These are phyloP conservation scores for Suillus ampliporus DNA, from an alignment of 768 basidiomycete species.

Conservation along the genomic window DNA sequence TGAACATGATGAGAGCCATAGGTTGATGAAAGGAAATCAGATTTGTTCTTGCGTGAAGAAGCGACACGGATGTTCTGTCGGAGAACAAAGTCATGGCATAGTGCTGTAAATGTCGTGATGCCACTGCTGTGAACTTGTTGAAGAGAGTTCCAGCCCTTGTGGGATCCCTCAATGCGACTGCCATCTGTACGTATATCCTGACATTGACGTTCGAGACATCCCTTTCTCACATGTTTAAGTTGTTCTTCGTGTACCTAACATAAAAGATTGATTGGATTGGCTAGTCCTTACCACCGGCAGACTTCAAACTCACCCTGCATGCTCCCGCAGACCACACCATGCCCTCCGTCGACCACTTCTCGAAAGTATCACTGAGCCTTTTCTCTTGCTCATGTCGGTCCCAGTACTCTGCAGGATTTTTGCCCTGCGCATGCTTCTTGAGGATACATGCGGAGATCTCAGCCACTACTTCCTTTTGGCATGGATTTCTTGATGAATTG, in stretches of 20 bases:
- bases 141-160: slow-evolving; percentile 36
- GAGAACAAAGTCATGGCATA: slow-evolving; percentile 28
- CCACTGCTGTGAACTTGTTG: slow-evolving; percentile 29
- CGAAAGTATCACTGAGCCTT: slow-evolving; percentile 15
- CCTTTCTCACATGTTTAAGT: slow-evolving; percentile 33
- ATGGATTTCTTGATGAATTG: slow-evolving; percentile 16
- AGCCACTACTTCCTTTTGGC: slow-evolving; percentile 1
- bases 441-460: slow-evolving; percentile 20
- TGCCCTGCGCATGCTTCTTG: slow-evolving; percentile 12
- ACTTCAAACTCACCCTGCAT: slow-evolving; percentile 22
- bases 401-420: slow-evolving; percentile 22
- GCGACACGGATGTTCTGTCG: slow-evolving; percentile 25
- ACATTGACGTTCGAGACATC: slow-evolving; percentile 26
- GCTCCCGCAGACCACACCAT: slow-evolving; percentile 26
- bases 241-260: slow-evolving; percentile 19
- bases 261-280: no score
- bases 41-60: neutral
- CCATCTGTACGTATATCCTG: slow-evolving; percentile 32
- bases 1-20: slow-evolving; percentile 32
- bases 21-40: slow-evolving; percentile 19
- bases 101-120: slow-evolving; percentile 19
- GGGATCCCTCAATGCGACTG: slow-evolving; percentile 34
- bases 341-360: slow-evolving; percentile 19
- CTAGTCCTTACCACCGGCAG: no score
- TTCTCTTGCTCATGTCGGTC: slow-evolving; percentile 21